Percentiles rank a stretch among this genome's conserved stretches.
These are phyloP conservation scores for Lenzites betulinus DNA, from an alignment of 768 basidiomycete species.

Conservation along the genomic window DNA sequence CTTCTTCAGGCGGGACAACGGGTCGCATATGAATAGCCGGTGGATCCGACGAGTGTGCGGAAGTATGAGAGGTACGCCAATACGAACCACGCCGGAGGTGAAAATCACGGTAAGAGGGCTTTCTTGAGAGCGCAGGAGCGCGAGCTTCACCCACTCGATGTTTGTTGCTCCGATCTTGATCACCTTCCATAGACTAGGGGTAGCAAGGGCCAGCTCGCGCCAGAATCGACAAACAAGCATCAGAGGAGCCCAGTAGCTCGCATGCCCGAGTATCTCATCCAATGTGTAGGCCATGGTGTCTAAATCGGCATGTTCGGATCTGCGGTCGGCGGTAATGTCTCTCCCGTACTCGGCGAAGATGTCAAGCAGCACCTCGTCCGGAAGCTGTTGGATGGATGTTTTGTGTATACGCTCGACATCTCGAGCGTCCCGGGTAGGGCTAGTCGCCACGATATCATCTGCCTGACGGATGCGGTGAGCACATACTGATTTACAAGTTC, in stretches of 20 bases:
- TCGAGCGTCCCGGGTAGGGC: too few species aligned
- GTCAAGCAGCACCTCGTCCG: background rate
- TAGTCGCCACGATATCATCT: too few species aligned
- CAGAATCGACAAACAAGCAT: conserved; percentile 19
- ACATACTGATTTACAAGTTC: too few species aligned
- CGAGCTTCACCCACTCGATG: background rate
- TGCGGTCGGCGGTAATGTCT: background rate
- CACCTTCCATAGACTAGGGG: conserved; percentile 7
- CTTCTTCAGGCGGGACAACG: background rate
- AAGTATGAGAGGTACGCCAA: background rate
- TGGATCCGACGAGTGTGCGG: background rate
- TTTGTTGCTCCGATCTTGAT: background rate
- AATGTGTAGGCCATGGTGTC: background rate
- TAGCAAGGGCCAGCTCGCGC: background rate
- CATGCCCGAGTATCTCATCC: background rate
- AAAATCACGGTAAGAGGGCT: background rate
- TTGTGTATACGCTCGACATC: too few species aligned
- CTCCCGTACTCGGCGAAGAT: background rate
- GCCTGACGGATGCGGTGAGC: too few species aligned
- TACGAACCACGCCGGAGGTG: background rate
- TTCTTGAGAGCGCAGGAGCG: background rate
- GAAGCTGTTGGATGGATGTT: background rate
- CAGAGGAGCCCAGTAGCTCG: background rate
- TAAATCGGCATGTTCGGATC: background rate
- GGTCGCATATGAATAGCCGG: background rate